Conservation (phyloP, 1,139 yeast genomes). For the Blastobotrys capitulatus region DNA sequence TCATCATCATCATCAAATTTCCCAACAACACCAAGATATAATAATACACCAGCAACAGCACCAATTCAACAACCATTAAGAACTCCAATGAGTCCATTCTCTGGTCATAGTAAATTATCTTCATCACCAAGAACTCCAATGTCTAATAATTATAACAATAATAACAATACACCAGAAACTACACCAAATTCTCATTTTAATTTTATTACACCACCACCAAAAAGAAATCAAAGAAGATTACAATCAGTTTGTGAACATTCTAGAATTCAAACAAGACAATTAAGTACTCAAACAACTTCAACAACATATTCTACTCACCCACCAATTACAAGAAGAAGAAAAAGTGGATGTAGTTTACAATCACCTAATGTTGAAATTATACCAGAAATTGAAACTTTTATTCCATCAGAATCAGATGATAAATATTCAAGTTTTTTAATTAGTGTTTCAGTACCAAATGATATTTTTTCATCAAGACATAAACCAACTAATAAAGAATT, state of each 20-base stretch:
- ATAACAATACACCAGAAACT: background rate
- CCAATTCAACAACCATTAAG: background rate
- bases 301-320: background rate
- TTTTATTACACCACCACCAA: slow-evolving; percentile 2
- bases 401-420: slow-evolving; percentile 12
- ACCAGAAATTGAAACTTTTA: slow-evolving; percentile 18
- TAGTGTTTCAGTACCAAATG: slow-evolving; percentile 16
- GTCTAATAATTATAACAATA: background rate
- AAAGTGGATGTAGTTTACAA: background rate
- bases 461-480: slow-evolving; percentile 12
- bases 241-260: background rate
- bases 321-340: background rate
- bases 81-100: background rate
- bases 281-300: background rate
- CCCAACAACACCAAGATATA: too few relatives aligned
- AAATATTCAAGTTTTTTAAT: slow-evolving; percentile 15
- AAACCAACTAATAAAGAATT: slow-evolving; percentile 14
- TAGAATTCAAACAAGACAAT: background rate
- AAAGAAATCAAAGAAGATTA: background rate
- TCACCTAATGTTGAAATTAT: slow-evolving; percentile 15
- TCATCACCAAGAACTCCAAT: background rate
- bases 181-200: background rate
- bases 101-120: background rate
- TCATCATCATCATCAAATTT: too few relatives aligned
- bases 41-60: too few relatives aligned